Conservation (phyloP, 495 filamentous ascomycete species). For the Aspergillus leporis region DNA sequence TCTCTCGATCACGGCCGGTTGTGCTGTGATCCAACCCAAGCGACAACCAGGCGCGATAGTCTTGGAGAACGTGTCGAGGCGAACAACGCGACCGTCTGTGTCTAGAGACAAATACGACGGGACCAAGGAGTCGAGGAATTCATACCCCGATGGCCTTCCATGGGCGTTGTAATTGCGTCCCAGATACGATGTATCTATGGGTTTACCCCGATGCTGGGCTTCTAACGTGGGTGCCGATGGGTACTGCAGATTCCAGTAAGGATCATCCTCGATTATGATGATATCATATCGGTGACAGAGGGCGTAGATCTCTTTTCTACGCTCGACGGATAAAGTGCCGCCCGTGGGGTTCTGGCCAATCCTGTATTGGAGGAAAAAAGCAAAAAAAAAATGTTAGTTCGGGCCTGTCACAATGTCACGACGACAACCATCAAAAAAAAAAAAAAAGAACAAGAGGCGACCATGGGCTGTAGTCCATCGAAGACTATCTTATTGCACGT, state of each 20-base stretch:
- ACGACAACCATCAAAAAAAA: not conserved
- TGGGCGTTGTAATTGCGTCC: slow-evolving; percentile 45
- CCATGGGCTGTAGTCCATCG: not conserved
- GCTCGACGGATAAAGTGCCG: slow-evolving; percentile 64
- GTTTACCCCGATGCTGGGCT: slow-evolving; percentile 35
- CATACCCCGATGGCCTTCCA: slow-evolving; percentile 64
- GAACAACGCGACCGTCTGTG: slow-evolving; percentile 81
- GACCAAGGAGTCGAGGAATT: slow-evolving; percentile 80
- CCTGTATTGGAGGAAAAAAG: slow-evolving; percentile 37
- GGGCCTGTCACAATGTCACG: not conserved
- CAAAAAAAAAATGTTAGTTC: slow-evolving; percentile 13
- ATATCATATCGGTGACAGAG: slow-evolving; percentile 84
- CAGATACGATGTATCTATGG: slow-evolving; percentile 9
- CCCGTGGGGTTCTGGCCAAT: slow-evolving; percentile 93
- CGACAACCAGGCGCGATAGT: slow-evolving; percentile 76
- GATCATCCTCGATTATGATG: slow-evolving; percentile 91
- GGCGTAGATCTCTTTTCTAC: slow-evolving; percentile 75
- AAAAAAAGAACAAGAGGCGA: not conserved
- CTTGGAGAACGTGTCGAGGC: slow-evolving; percentile 82
- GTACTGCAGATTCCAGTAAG: slow-evolving; percentile 94
- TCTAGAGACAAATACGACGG: slow-evolving; percentile 78
- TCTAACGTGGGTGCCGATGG: slow-evolving; percentile 58
- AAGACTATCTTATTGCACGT: not conserved
- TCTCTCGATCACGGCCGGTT: slow-evolving; percentile 74
- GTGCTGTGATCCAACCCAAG: slow-evolving; percentile 77